These are phyloP conservation scores for Mycosphaerella arachidis DNA, from an alignment of 2,329 filamentous ascomycete species.

Conservation along the genomic window DNA sequence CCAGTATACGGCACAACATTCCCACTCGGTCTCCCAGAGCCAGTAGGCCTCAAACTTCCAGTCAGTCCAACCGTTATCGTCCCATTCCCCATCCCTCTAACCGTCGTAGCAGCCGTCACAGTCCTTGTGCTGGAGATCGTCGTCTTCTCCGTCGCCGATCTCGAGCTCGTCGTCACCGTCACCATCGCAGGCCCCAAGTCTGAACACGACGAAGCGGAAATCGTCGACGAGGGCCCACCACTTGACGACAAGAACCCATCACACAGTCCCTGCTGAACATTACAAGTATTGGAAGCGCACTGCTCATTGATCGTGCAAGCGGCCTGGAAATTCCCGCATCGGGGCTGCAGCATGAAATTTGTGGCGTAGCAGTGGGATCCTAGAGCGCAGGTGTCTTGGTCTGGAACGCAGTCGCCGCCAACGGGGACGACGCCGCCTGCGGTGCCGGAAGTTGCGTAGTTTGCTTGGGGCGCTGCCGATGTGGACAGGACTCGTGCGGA, in stretches of 20 bases:
- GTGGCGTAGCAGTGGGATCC: not conserved
- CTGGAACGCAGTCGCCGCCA: not conserved
- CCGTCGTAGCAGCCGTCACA: not conserved
- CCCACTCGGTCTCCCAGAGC: not conserved
- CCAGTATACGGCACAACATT: slow-evolving; percentile 2
- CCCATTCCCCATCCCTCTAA: not conserved
- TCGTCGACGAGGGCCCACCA: not conserved
- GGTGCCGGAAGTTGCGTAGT: not conserved
- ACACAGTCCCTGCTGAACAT: slow-evolving; percentile 20
- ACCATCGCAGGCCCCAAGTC: too few relatives aligned
- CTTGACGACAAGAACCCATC: slow-evolving; percentile 18
- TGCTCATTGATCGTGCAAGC: slow-evolving; percentile 19
- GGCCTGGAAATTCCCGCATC: slow-evolving; percentile 26
- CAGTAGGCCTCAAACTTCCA: not conserved
- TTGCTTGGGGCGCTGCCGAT: not conserved
- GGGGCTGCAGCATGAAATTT: not conserved
- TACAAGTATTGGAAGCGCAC: slow-evolving; percentile 27
- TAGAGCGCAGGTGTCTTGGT: not conserved
- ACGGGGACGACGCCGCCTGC: not conserved
- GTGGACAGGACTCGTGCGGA: not conserved
- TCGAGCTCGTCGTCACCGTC: not conserved
- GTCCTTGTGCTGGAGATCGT: not conserved
- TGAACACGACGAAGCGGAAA: not conserved
- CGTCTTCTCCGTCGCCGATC: not conserved
- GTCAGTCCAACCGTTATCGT: not conserved